Base-by-base conservation (phyloP, 768 basidiomycete species). In the Phanerochaete carnosa region DNA sequence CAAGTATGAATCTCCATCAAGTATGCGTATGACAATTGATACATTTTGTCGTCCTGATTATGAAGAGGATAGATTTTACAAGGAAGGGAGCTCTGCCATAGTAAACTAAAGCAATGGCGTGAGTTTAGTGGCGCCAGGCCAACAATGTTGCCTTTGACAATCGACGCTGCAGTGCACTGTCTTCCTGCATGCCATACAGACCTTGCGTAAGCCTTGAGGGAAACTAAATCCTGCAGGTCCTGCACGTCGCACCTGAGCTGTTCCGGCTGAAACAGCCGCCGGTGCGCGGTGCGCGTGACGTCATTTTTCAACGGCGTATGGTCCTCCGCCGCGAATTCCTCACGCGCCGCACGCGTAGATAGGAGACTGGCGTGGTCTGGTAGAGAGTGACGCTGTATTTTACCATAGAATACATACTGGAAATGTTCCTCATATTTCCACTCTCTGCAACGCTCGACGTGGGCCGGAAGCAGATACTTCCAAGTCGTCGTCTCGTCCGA, bases 321-420 rank as follows among this genome's bases (percentile, higher is more conserved):
- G 12, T 64, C 61, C 13, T 62, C 39, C 15, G 64, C 69, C 0
- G 62, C 61, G 59, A 86, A 77, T 0, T 63, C 68, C 2, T 4
- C 82, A 84, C 33, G 67, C 67, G 1, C 86, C 85, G 49, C 86
- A 88, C 2, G 72, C 73, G 61, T 86, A 88, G 22, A 85, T 67
- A 0, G 83, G 83, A 12, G 65, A 66, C 30, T 70, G 67, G 0
- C 70, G 71, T 6, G 75, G 68, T 28, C 77, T 29, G 70, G 68
- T 2, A 80, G 69, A 0, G 83, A 82, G 82, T 70, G 19, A n/a
- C n/a, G n/a, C n/a, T n/a, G 23, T 45, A 6, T 64, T 52, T 60
- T 73, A 39, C 52, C 61, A 22, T 12, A 62, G 11, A 32, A 16
- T 16, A 16, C 16, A 33, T 84, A 86, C 66, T 81, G 80, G 73